Conservation (phyloP, 1,284 basidiomycete species). For the Ustilago sp. region DNA sequence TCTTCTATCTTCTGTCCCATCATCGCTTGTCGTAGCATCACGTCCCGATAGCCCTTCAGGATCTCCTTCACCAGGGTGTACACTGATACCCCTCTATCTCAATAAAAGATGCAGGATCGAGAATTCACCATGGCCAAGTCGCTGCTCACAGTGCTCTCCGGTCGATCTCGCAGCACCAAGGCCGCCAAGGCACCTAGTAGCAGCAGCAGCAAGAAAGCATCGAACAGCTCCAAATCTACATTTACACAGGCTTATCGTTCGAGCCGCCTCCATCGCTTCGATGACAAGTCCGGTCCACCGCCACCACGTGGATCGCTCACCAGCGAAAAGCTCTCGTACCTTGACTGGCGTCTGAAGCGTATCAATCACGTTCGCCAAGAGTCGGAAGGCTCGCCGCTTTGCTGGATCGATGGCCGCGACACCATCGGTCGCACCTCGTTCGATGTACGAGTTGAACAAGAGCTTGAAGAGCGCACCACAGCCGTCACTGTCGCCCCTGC, state of each 20-base stretch:
- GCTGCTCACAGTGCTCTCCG: conserved; percentile 29
- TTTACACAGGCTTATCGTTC: conserved; percentile 2
- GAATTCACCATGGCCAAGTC: conserved; percentile 40
- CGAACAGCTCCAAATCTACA: conserved; percentile 7
- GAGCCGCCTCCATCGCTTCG: conserved; percentile 33
- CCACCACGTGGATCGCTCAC: conserved; percentile 49
- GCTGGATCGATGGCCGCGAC: conserved; percentile 47
- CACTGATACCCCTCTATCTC: not conserved
- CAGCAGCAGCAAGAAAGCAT: conserved; percentile 9
- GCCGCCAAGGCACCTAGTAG: not conserved
- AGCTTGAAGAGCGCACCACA: not conserved
- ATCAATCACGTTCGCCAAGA: conserved; percentile 36
- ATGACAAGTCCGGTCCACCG: conserved; percentile 45
- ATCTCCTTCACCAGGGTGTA: not conserved
- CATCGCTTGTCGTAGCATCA: not conserved
- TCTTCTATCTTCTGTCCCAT: not conserved
- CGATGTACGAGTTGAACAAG: conserved; percentile 8
- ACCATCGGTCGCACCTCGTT: conserved; percentile 48
- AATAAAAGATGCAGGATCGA: conserved; percentile 26
- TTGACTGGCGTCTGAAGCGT: conserved; percentile 52
- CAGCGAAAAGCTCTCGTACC: conserved; percentile 49
- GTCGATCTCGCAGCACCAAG: conserved; percentile 18
- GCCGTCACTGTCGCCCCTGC: not conserved
- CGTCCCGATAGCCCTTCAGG: not conserved
- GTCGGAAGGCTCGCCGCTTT: conserved; percentile 26